Base-by-base conservation (phyloP, 345 rosid species). In the Trapa bicornis region DNA sequence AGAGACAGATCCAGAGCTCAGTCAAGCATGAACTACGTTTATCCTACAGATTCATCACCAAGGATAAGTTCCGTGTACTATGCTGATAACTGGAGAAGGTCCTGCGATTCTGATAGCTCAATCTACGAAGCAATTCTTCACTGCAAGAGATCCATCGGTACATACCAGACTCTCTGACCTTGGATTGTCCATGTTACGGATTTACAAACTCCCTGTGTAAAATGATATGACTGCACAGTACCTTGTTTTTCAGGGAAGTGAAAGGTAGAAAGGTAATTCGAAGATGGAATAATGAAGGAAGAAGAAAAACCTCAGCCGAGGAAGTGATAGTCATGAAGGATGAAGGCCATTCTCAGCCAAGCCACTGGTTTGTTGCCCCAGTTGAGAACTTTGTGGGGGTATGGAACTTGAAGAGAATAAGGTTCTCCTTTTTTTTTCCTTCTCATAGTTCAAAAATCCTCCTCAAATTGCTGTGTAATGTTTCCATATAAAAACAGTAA, bases 31-130 rank as follows among this genome's bases (percentile, higher is more conserved):
- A 83, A 75, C 37, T 79, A 85, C 78, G 72, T 76, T 29, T 83
- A 84, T 70, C 85, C 89, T 2, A 77, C 83, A 37, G 87, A 80
- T 72, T 69, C 87, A 66, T 87, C 96, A 5, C 96, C 98, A 5
- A 72, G 96, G 72, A 68, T 80, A 47, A 88, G 97, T 69, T 80
- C 83, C 2, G 84, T 88, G 3, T 84, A 69, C 75, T 77, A 90
- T 1, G 75, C 75, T 15, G 94, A 87, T 63, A 79, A 79, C 65
- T 85, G 96, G 89, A 80, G 72, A 9, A 45, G 67, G 66, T 65
- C 69, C 15, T 70, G 73, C 7, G 76, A 74, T 47, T 69, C 76
- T 1, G 76, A 74, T 22, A 48, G 73, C 70, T 69, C 76, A 11
- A 74, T 74, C 32, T 58, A 74, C 15, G 76, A 74, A 65, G 76